These are phyloP conservation scores for Oryza officinalis DNA, from an alignment of 176 grass and related monocot genomes.

Conservation along the genomic window DNA sequence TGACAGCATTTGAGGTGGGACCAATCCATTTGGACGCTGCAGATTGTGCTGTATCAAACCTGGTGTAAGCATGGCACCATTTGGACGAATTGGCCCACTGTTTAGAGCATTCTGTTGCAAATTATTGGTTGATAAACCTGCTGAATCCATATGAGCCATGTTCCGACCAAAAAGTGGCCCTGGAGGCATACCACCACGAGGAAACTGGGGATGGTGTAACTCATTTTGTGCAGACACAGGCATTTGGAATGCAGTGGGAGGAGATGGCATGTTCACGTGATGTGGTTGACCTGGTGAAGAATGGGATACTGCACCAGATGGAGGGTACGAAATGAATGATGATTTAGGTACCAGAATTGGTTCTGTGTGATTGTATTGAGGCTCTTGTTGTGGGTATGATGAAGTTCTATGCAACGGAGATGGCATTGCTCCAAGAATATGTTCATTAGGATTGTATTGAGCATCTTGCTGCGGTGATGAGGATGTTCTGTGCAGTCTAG, in stretches of 20 bases:
- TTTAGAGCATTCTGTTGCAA: constrained; percentile 42
- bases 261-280: constrained; percentile 50
- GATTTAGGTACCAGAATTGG: constrained; percentile 65
- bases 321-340: constrained; percentile 51
- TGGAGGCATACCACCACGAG: constrained; percentile 37
- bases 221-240: constrained; percentile 51
- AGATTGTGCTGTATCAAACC: constrained; percentile 40
- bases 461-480: constrained; percentile 55
- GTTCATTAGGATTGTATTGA: constrained; percentile 39
- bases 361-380: constrained; percentile 56
- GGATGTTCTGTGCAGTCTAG: constrained; percentile 49
- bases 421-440: constrained; percentile 41
- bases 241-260: constrained; percentile 49
- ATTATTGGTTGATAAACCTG: constrained; percentile 20
- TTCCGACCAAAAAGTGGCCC: constrained; percentile 49
- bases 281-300: constrained; percentile 47
- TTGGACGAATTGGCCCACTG: constrained; percentile 30
- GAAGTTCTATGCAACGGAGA: constrained; percentile 61
- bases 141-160: constrained; percentile 19
- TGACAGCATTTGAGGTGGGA: constrained; percentile 37
- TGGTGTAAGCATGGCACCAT: constrained; percentile 33
- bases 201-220: constrained; percentile 29
- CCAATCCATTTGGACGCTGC: constrained; percentile 44
- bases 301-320: constrained; percentile 37
- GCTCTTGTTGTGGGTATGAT: constrained; percentile 65